These are phyloP conservation scores for Carallia brachiata DNA, from an alignment of 345 rosid genomes.

Conservation along the genomic window DNA sequence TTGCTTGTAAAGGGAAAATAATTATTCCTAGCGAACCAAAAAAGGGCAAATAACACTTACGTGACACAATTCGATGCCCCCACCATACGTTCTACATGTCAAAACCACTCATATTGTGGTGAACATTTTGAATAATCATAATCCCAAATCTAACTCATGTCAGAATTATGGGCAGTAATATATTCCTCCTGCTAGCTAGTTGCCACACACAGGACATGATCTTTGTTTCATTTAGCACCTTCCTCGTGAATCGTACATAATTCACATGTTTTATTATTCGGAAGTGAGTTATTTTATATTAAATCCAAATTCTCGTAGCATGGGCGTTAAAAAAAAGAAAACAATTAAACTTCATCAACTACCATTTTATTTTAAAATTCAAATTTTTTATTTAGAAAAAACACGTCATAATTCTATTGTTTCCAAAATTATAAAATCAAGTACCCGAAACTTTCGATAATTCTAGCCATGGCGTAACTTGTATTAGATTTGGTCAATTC, in stretches of 20 bases:
- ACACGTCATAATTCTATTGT: too few relatives aligned
- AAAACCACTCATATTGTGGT: conserved; percentile 14
- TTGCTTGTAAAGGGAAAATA: not conserved
- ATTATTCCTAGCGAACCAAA: too few relatives aligned
- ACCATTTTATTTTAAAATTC: too few relatives aligned
- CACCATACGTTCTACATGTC: conserved; percentile 10
- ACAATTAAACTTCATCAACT: too few relatives aligned
- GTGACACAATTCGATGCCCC: too few relatives aligned
- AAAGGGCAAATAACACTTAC: too few relatives aligned
- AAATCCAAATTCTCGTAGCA: too few relatives aligned
- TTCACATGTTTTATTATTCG: not conserved
- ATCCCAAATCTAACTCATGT: conserved; percentile 1
- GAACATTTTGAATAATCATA: not conserved
- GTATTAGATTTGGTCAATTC: not conserved
- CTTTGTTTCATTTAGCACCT: not conserved
- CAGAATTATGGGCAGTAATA: not conserved
- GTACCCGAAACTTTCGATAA: not conserved
- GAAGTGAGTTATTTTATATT: too few relatives aligned
- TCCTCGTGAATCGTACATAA: not conserved
- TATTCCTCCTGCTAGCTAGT: not conserved
- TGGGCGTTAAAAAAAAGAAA: too few relatives aligned
- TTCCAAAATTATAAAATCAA: not conserved
- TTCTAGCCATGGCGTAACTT: not conserved
- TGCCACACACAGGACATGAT: not conserved
- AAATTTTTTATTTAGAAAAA: too few relatives aligned